A percentile compares a stretch with the other conserved stretches of the same genome.
phyloP scores from a whole-genome alignment of 306 rosid genomes.

The Trifolium subterraneum region DNA sequence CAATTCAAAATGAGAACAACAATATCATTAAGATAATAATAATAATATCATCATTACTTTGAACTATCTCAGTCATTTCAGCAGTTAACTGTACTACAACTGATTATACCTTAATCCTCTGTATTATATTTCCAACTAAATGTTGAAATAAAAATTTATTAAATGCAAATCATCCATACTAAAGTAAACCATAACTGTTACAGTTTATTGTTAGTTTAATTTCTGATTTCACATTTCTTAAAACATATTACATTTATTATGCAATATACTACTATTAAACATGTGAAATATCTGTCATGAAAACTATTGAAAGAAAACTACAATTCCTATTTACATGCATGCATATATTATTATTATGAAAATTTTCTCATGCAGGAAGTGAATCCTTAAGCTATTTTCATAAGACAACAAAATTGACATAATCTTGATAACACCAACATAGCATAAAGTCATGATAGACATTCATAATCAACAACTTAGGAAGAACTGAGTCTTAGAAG shows the following conservation, averaged over 20 bases:
- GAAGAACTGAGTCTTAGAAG: not conserved
- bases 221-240: constrained; percentile 5
- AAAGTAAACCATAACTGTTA: constrained; percentile 9
- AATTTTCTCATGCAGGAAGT: constrained; percentile 12
- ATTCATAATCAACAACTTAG: constrained; percentile 14
- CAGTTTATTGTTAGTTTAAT: constrained; percentile 1
- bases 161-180: constrained; percentile 5
- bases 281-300: constrained; percentile 22
- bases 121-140: constrained; percentile 18
- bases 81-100: not conserved
- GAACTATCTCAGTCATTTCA: not conserved
- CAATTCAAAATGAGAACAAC: constrained; percentile 22
- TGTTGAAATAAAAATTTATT: constrained; percentile 19
- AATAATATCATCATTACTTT: too few relatives aligned
- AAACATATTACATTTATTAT: constrained; percentile 14
- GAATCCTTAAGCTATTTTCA: constrained; percentile 23
- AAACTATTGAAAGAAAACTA: constrained; percentile 27
- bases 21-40: too few relatives aligned
- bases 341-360: constrained; percentile 30
- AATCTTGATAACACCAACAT: constrained; percentile 15
- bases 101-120: constrained; percentile 11
- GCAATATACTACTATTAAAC: constrained; percentile 7
- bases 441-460: constrained; percentile 11
- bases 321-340: constrained; percentile 25
- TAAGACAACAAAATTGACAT: constrained; percentile 17